phyloP scores from a whole-genome alignment of 2,329 filamentous ascomycete species.

The Aspergillus awamori region DNA sequence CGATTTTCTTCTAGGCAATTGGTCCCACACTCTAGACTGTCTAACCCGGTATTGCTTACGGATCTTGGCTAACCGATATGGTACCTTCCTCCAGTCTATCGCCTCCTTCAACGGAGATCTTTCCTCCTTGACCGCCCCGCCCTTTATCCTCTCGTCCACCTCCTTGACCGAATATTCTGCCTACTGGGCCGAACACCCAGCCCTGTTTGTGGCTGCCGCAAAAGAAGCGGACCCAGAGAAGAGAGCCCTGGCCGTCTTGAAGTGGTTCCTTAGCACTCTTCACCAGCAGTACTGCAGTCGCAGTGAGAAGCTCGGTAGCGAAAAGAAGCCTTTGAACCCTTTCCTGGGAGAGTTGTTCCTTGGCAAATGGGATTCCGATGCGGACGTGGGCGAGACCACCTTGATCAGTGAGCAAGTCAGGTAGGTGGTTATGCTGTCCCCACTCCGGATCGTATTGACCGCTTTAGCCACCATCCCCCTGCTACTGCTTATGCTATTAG shows the following conservation, averaged over 20 bases:
- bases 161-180: constrained; percentile 79
- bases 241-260: constrained; percentile 83
- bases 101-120: constrained; percentile 82
- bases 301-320: constrained; percentile 81
- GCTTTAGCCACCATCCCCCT: constrained; percentile 77
- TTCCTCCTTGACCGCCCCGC: constrained; percentile 77
- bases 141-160: constrained; percentile 78
- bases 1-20: neutral
- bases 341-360: constrained; percentile 95
- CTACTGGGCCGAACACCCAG: constrained; percentile 80
- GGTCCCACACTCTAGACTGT: neutral
- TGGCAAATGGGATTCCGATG: constrained; percentile 82
- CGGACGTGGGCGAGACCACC: constrained; percentile 70
- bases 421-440: constrained; percentile 31
- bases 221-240: constrained; percentile 77
- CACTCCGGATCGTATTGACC: constrained; percentile 15
- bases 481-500: constrained; percentile 92
- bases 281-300: constrained; percentile 79
- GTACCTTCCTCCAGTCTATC: constrained; percentile 58
- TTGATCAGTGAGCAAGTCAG: constrained; percentile 94
- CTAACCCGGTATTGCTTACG: neutral
- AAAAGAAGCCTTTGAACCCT: constrained; percentile 97
- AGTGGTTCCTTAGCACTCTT: constrained; percentile 92
- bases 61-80: constrained; percentile 5
- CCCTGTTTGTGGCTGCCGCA: constrained; percentile 79